Base-by-base conservation (phyloP, 176 grass and related monocot species). In the Oryza rufipogon region DNA sequence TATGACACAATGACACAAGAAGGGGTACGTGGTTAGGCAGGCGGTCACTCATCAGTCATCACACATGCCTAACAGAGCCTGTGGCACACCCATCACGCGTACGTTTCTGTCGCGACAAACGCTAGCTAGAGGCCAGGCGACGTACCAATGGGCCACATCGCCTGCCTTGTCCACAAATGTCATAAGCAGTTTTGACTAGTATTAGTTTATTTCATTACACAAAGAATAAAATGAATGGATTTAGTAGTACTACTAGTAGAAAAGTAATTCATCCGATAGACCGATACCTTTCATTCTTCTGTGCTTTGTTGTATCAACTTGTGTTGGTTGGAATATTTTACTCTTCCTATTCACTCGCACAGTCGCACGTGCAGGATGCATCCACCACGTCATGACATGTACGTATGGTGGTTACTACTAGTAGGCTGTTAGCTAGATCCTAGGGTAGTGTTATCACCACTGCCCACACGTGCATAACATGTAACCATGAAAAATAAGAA, bases 11-110 rank as follows among this genome's bases (percentile, higher is more conserved):
- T 41, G 16, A 5, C 3, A 54, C 51, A 13, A 3, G 46, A 48
- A 12, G 11, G 10, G 10, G 11, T 49, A 49, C 47, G 47, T 56
- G 52, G 74, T 77, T 85, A 45, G 83, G 64, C 74, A 10, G 58
- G 20, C 2, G 64, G 74, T 70, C 64, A 9, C 17, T 68, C 41
- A 49, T 70, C 64, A 9, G 11, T 68, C 41, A 49, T 6, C 65
- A 1, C 1, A 0, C 64, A 14, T 15, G 56, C 42, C 42, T 11
- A 73, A 49, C 47, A 49, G 46, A 20, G 17, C 16, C 52, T 4
- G 5, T 15, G 30, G 42, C 3, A 11, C 17, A 41, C 2, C 6
- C 6, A 14, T 16, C 42, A 11, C 19, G 46, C 46, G 16, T 30
- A 44, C 14, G 14, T 52, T 52, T 32, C 46, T 58, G 47, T 23